Evolutionary conservation across 148 eudicot genomes (phyloP).

Genomic region (Silene conica): DNA sequence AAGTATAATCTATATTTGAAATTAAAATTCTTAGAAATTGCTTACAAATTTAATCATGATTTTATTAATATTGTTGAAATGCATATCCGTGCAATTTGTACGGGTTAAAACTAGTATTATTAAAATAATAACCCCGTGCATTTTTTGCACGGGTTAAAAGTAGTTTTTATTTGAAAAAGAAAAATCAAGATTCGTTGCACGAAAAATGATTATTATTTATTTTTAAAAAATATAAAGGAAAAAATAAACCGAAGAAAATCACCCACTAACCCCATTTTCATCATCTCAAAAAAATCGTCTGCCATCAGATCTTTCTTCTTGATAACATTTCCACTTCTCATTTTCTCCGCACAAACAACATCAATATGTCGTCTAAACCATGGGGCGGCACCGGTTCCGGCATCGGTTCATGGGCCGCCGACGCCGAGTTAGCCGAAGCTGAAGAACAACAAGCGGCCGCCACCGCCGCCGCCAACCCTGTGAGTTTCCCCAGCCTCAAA

Average conservation of each 20-base stretch:
- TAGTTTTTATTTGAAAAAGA: too few species aligned
- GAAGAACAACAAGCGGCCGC: conserved; percentile 44
- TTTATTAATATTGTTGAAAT: too few species aligned
- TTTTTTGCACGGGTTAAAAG: too few species aligned
- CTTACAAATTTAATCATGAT: too few species aligned
- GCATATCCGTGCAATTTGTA: too few species aligned
- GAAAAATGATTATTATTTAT: too few species aligned
- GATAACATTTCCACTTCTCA: neutral
- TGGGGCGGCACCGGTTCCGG: conserved; percentile 37
- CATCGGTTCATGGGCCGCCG: conserved; percentile 78
- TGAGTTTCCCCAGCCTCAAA: conserved; percentile 36
- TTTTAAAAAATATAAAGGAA: neutral
- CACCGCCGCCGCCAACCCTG: conserved; percentile 18
- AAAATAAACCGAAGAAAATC: conserved; percentile 1
- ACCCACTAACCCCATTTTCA: conserved; percentile 7
- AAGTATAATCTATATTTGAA: too few species aligned
- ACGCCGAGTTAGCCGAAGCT: conserved; percentile 64
- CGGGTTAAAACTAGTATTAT: too few species aligned
- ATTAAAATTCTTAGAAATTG: too few species aligned
- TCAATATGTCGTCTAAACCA: conserved; percentile 45
- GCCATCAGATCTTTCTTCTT: neutral
- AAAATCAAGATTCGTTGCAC: too few species aligned
- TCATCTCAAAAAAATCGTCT: neutral
- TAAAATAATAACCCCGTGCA: too few species aligned
- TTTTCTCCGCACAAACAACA: neutral